Conservation (phyloP, 129 eudicot genomes). For the Pseudognaphalium luteoalbum region DNA sequence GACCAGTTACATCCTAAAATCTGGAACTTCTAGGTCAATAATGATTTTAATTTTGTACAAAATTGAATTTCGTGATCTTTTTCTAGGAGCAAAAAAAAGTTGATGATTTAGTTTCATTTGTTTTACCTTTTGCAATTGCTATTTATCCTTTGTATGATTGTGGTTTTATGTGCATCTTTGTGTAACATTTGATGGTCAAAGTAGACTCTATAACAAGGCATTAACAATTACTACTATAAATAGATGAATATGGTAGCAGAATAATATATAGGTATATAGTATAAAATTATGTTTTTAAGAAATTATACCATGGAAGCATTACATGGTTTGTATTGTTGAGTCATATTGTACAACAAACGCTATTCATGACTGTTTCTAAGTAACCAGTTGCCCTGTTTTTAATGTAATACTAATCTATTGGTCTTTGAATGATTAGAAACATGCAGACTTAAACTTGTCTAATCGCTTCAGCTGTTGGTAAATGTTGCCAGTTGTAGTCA, state of each 20-base stretch:
- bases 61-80: no score
- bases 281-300: not conserved
- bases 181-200: conserved; percentile 6
- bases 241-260: not conserved
- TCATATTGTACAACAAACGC: not conserved
- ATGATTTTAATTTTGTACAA: no score
- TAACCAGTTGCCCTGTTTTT: not conserved
- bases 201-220: conserved; percentile 1
- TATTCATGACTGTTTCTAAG: not conserved
- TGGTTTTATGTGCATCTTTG: not conserved
- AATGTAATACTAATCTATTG: not conserved
- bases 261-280: no score
- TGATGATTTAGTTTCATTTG: no score
- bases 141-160: not conserved
- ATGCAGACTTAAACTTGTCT: not conserved
- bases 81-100: no score
- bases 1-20: no score
- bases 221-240: not conserved
- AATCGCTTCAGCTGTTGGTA: not conserved
- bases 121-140: no score
- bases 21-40: no score
- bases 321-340: not conserved
- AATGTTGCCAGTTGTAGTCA: not conserved
- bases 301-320: not conserved
- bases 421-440: not conserved